A percentile compares a stretch with the other conserved stretches of the same genome.
phyloP scores from a whole-genome alignment of 2,329 filamentous ascomycete species.

The Xylariales sp. region DNA sequence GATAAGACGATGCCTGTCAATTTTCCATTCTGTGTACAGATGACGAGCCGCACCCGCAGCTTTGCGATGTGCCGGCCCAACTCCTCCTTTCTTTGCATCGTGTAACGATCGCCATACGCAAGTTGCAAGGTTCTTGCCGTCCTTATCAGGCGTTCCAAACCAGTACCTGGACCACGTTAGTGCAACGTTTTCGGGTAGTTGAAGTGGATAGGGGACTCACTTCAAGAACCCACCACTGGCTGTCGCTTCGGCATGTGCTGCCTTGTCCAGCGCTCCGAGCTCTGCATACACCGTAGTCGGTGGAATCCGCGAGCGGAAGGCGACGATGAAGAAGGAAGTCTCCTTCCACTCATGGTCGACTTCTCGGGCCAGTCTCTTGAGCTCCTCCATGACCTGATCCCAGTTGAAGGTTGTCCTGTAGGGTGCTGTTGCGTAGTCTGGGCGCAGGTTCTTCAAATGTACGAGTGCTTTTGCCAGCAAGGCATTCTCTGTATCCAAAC shows the following conservation, averaged over 20 bases:
- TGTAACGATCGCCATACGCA: slow-evolving; percentile 61
- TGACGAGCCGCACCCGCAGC: slow-evolving; percentile 61
- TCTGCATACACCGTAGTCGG: slow-evolving; percentile 61
- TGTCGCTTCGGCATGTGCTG: slow-evolving; percentile 75
- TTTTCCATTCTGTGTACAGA: slow-evolving; percentile 62
- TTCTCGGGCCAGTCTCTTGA: slow-evolving; percentile 46
- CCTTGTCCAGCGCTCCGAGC: slow-evolving; percentile 69
- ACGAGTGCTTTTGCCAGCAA: slow-evolving; percentile 70
- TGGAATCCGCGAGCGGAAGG: slow-evolving; percentile 72
- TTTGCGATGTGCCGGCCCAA: slow-evolving; percentile 56
- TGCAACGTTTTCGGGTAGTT: slow-evolving; percentile 12
- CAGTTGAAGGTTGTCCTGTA: slow-evolving; percentile 79
- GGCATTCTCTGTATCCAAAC: slow-evolving; percentile 59
- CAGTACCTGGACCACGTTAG: slow-evolving; percentile 59
- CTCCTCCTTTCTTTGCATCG: slow-evolving; percentile 55
- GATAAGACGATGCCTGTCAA: slow-evolving; percentile 65
- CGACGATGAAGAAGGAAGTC: slow-evolving; percentile 75
- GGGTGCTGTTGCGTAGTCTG: slow-evolving; percentile 70
- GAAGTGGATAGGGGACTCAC: slow-evolving; percentile 37
- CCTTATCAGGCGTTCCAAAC: slow-evolving; percentile 70
- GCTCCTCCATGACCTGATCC: slow-evolving; percentile 52
- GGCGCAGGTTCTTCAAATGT: slow-evolving; percentile 54
- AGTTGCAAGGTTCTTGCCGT: slow-evolving; percentile 76
- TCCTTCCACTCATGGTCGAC: slow-evolving; percentile 53
- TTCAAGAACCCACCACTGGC: slow-evolving; percentile 78